phyloP scores from a whole-genome alignment of 75 land plant genomes.

The Sequoiadendron giganteum region DNA sequence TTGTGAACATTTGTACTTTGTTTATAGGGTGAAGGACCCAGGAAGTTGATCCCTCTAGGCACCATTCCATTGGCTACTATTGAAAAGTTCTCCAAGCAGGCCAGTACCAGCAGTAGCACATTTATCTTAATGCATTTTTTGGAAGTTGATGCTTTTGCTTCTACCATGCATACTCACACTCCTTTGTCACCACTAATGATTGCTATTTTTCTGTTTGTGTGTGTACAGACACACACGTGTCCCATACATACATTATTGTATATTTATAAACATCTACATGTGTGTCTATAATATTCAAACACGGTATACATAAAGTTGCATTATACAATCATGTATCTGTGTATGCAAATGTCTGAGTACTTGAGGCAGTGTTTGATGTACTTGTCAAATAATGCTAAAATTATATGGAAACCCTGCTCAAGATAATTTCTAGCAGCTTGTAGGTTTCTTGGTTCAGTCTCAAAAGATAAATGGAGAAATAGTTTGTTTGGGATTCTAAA shows the following conservation, averaged over 20 bases:
- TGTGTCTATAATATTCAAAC: background rate
- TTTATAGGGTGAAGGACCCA: constrained; percentile 62
- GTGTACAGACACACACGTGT: background rate
- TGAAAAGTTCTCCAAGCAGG: constrained; percentile 83
- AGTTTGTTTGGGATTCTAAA: background rate
- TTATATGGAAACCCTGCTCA: background rate
- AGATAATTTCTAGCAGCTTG: background rate
- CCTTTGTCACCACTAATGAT: background rate
- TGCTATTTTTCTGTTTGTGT: background rate
- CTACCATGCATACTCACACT: background rate
- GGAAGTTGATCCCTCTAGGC: constrained; percentile 71
- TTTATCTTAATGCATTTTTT: background rate
- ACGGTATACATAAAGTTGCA: background rate
- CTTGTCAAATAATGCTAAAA: background rate
- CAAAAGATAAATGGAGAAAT: background rate
- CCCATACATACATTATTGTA: background rate
- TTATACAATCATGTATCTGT: background rate
- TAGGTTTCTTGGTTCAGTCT: background rate
- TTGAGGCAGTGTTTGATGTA: background rate
- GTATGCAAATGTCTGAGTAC: background rate
- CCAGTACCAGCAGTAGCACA: constrained; percentile 14
- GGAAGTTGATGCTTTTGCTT: background rate
- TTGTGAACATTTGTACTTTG: background rate
- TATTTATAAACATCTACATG: background rate
- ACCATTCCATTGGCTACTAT: constrained; percentile 89